A percentile compares a stretch with the other conserved stretches of the same genome.
Evolutionary conservation across 2,329 filamentous ascomycete genomes (phyloP).

Genomic region (Rhynchosporium secalis): DNA sequence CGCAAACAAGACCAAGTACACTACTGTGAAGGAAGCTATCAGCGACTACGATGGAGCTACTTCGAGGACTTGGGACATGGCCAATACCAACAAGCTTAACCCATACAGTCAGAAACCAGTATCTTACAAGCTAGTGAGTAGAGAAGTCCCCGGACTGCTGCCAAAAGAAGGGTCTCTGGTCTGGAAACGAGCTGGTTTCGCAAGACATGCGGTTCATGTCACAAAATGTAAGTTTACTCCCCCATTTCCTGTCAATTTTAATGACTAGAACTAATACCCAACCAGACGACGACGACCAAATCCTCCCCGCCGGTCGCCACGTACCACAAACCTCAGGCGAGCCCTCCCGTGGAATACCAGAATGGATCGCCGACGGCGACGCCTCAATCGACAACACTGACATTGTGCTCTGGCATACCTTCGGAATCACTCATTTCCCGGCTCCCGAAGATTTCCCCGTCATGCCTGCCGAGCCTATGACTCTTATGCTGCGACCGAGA

Average conservation of each 20-base stretch:
- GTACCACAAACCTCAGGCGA: slow-evolving; percentile 56
- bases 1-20: slow-evolving; percentile 78
- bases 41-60: slow-evolving; percentile 82
- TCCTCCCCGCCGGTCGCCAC: slow-evolving; percentile 60
- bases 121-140: slow-evolving; percentile 85
- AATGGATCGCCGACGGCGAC: slow-evolving; percentile 58
- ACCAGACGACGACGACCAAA: slow-evolving; percentile 55
- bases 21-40: slow-evolving; percentile 65
- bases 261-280: slow-evolving; percentile 21
- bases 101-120: slow-evolving; percentile 82
- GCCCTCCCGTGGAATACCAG: slow-evolving; percentile 47
- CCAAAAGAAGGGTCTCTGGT: slow-evolving; percentile 81
- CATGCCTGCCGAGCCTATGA: slow-evolving; percentile 86
- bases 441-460: slow-evolving; percentile 88
- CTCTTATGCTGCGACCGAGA: slow-evolving; percentile 56
- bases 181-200: slow-evolving; percentile 59
- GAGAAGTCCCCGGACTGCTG: slow-evolving; percentile 76
- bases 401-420: slow-evolving; percentile 91
- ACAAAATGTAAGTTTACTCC: slow-evolving; percentile 64
- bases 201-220: slow-evolving; percentile 59
- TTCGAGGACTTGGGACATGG: slow-evolving; percentile 86
- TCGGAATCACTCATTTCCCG: slow-evolving; percentile 87
- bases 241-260: slow-evolving; percentile 45
- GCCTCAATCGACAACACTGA: slow-evolving; percentile 77
- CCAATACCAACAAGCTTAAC: slow-evolving; percentile 81